Evolutionary conservation across 805 yeast genomes (phyloP).

Genomic region (Metschnikowia noctiluminum): DNA sequence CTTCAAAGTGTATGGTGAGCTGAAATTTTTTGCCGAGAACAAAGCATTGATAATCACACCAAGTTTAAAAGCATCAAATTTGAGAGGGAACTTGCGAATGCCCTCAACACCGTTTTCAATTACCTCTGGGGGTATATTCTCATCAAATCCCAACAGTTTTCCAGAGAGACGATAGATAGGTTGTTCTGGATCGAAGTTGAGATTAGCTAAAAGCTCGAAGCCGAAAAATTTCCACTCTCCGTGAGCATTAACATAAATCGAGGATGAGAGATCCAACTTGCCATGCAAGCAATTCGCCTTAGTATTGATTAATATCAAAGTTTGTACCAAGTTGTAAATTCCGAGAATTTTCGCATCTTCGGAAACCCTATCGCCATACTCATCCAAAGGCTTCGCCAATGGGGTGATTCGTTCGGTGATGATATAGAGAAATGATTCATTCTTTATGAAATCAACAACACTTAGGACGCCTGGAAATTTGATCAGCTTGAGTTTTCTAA

Average conservation of each 20-base stretch:
- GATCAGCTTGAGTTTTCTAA: constrained; percentile 49
- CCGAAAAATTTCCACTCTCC: constrained; percentile 90
- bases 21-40: constrained; percentile 29
- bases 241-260: constrained; percentile 57
- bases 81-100: constrained; percentile 33
- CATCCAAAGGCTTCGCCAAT: constrained; percentile 36
- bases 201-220: constrained; percentile 60
- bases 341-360: constrained; percentile 49
- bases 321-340: constrained; percentile 49
- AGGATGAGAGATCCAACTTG: constrained; percentile 44
- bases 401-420: constrained; percentile 69
- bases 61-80: constrained; percentile 62
- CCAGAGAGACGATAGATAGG: constrained; percentile 39
- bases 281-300: constrained; percentile 65
- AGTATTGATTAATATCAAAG: constrained; percentile 55
- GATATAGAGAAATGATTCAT: constrained; percentile 53
- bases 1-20: background rate
- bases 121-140: constrained; percentile 48
- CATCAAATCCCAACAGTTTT: constrained; percentile 22
- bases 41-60: constrained; percentile 54
- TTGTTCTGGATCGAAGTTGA: constrained; percentile 44
- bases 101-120: constrained; percentile 41
- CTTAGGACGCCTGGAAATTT: constrained; percentile 68
- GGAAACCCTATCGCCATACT: constrained; percentile 24
- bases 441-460: constrained; percentile 61